A percentile compares a stretch with the other conserved stretches of the same genome.
phyloP scores from a whole-genome alignment of 768 basidiomycete genomes.

The Candolleomyces eurysporus region DNA sequence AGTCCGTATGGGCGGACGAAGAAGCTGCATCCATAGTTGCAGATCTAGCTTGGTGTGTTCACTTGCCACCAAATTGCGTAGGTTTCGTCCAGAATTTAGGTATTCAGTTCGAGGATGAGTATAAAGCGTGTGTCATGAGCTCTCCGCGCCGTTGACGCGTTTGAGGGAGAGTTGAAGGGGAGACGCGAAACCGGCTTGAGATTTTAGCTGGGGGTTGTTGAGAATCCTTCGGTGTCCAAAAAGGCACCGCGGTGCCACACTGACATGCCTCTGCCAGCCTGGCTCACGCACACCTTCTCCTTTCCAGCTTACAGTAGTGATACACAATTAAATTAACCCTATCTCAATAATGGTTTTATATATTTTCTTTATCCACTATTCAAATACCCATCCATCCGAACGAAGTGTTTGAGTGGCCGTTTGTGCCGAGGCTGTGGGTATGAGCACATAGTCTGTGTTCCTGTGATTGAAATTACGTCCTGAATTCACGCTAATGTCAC shows the following conservation, averaged over 20 bases:
- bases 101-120: conserved; percentile 27
- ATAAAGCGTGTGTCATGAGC: not conserved
- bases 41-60: no score
- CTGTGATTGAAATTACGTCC: conserved; percentile 25
- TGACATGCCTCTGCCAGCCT: not conserved
- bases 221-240: not conserved
- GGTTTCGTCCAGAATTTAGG: no score
- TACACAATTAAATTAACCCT: not conserved
- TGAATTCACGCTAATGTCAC: not conserved
- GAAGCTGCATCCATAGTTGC: no score
- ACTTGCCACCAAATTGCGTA: no score
- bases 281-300: not conserved
- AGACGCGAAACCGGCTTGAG: not conserved
- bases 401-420: conserved; percentile 42
- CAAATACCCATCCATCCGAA: conserved; percentile 53
- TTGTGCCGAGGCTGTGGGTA: conserved; percentile 42
- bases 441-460: conserved; percentile 67
- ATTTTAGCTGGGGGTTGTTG: not conserved
- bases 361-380: conserved; percentile 19
- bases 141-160: not conserved
- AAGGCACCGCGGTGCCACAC: not conserved
- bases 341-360: not conserved
- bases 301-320: not conserved
- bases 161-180: not conserved
- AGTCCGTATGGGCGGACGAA: no score